Base-by-base conservation (phyloP, 306 rosid genomes). In the Cucumis melo region DNA sequence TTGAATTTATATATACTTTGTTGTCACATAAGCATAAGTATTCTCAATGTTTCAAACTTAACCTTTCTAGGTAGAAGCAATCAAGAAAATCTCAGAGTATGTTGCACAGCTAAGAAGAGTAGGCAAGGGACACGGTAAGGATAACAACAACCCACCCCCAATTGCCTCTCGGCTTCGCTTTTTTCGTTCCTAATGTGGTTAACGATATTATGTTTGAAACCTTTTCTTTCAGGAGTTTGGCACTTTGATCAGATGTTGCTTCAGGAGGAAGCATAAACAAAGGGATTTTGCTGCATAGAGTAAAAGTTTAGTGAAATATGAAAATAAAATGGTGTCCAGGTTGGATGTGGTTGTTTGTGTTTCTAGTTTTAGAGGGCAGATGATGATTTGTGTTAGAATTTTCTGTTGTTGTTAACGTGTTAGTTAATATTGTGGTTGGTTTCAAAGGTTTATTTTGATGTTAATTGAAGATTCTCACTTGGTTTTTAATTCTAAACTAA, bases 21-120 rank as follows among this genome's bases (percentile, higher is more conserved):
- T 63, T 53, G 8, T n/a, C 46, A 19, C 20, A 17, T 48, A 41
- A 32, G 23, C 34, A n/a, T 3, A 24, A 19, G 29, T 20, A 6
- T 54, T 77, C 59, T 34, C n/a, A 77, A 23, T 58, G 34, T 27
- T 64, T 70, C 19, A 10, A 41, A 32, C 72, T n/a, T n/a, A 46
- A 16, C 61, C 61, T 6, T 74, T 59, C 8, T 73, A 95, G 99
- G 89, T 95, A 73, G 97, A 87, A 82, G 89, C 97, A 70, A 92
- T 95, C 60, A 95, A 92, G 86, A 88, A 81, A 84, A 91, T 92
- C 27, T 78, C 98, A 0, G 99, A 95, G 79, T 95, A 90, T 81
- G 97, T 95, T 79, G 90, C 98, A 78, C 99, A 95, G 87, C 92
- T 95, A 23, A 88, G 97, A 79, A 88, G 98, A 85, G 92, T 95